Base-by-base conservation (phyloP, 495 filamentous ascomycete species). In the Penicillium crystallinum region DNA sequence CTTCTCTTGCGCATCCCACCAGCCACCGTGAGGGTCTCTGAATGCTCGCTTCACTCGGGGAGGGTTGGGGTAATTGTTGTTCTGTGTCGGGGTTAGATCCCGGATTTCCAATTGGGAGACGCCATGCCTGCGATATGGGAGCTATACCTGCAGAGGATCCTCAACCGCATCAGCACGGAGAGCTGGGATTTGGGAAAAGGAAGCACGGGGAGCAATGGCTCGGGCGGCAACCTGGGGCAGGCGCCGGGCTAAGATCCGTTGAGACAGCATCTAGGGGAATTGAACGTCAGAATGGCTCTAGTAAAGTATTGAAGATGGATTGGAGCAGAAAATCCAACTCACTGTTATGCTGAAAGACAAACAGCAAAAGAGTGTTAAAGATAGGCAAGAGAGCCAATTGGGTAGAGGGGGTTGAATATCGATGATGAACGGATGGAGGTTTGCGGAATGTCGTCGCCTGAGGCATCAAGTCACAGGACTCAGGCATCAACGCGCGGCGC, bases 1-100 rank as follows among this genome's bases (percentile, higher is more conserved):
- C 60, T 91, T 87, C 68, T 96, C 92, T 66, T 97, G 91, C 76
- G 90, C 87, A 70, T 97, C 91, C 92, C 92, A 97, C 90, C 91
- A 97, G 66, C 90, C 87, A 60, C 72, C 92, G 65, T 97, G 81
- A 31, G 95, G 95, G 66, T 97, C 95, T 67, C 95, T 89, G 72
- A 87, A 84, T 65, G 86, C 81, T 56, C 91, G 88, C 76, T 93
- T 96, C 62, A 88, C 71, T 31, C 73, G 75, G 10, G 85, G 86
- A 51, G 93, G 93, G 72, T 96, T 95, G 65, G 89, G 76, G 71
- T 96, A 99, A 72, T 86, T 86, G 65, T 90, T 90, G 66, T 96
- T 97, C 91, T 96, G 66, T 56, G 19, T 43, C 19, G 34, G n/a
- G 14, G 45, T 61, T 55, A 61, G 58, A 52, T 34, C 17, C 22